Evolutionary conservation across 257 asterid species (phyloP).

Genomic region (Ligustrum vulgare): DNA sequence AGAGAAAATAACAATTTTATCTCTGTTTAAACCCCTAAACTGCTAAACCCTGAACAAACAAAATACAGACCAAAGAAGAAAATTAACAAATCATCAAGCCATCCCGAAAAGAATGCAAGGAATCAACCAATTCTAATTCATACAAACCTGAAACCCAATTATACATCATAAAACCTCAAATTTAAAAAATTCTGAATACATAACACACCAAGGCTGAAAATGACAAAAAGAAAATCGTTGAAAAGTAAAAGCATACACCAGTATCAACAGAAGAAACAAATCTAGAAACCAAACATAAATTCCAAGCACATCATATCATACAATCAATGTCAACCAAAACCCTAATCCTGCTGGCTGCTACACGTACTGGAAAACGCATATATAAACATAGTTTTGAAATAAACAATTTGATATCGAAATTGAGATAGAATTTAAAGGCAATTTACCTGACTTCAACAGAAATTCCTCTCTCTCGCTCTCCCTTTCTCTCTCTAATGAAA

Average conservation of each 20-base stretch:
- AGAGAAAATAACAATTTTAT: background rate
- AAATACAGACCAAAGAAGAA: background rate
- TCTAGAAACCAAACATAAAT: background rate
- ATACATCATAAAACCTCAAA: background rate
- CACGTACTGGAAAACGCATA: background rate
- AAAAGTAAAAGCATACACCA: background rate
- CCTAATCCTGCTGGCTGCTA: background rate
- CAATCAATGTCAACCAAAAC: background rate
- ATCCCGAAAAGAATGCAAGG: background rate
- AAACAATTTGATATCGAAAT: background rate
- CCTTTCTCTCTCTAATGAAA: background rate
- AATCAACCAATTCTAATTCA: background rate
- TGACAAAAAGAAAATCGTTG: background rate
- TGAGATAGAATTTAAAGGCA: background rate
- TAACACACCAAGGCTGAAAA: background rate
- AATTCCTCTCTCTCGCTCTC: slow-evolving; percentile 3
- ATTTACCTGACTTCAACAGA: slow-evolving; percentile 25
- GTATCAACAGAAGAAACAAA: background rate
- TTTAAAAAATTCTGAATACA: background rate
- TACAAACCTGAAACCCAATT: background rate
- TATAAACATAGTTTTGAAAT: background rate
- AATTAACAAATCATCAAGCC: background rate
- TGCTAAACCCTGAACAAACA: background rate
- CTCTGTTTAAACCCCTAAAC: background rate
- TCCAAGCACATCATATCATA: background rate